A percentile compares a stretch with the other conserved stretches of the same genome.
phyloP scores from a whole-genome alignment of 352 stramenopile genomes.

The Globisporangium canariense region DNA sequence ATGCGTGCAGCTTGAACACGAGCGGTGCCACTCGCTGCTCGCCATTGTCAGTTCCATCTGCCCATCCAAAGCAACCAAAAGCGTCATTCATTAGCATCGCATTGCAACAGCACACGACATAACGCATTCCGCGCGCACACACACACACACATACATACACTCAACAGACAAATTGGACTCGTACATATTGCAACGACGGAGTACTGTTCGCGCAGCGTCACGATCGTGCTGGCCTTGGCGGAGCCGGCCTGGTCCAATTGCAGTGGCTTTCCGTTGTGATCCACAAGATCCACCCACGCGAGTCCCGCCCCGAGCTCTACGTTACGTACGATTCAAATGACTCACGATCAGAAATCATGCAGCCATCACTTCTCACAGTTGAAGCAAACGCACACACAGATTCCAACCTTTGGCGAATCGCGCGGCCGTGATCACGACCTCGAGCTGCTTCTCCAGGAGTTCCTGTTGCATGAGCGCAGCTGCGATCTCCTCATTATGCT shows the following conservation, averaged over 20 bases:
- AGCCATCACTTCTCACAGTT: not conserved
- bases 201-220: conserved; percentile 47
- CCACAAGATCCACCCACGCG: conserved; percentile 47
- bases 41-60: conserved; percentile 34
- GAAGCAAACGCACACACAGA: not conserved
- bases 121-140: not conserved
- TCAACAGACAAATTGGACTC: not conserved
- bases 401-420: conserved; percentile 48
- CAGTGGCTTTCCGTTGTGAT: conserved; percentile 37
- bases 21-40: conserved; percentile 33
- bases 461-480: conserved; percentile 34
- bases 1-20: conserved; percentile 20
- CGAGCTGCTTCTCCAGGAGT: conserved; percentile 42
- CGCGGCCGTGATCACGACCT: conserved; percentile 42
- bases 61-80: not conserved
- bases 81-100: not conserved
- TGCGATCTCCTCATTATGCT: conserved; percentile 24
- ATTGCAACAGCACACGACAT: not conserved
- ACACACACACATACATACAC: not conserved
- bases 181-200: conserved; percentile 51
- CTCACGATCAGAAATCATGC: not conserved
- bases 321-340: not conserved
- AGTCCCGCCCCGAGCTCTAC: conserved; percentile 44
- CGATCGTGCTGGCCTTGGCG: conserved; percentile 32
- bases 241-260: conserved; percentile 46